Base-by-base conservation (phyloP, 2,329 filamentous ascomycete genomes). In the Diaporthe sp. region DNA sequence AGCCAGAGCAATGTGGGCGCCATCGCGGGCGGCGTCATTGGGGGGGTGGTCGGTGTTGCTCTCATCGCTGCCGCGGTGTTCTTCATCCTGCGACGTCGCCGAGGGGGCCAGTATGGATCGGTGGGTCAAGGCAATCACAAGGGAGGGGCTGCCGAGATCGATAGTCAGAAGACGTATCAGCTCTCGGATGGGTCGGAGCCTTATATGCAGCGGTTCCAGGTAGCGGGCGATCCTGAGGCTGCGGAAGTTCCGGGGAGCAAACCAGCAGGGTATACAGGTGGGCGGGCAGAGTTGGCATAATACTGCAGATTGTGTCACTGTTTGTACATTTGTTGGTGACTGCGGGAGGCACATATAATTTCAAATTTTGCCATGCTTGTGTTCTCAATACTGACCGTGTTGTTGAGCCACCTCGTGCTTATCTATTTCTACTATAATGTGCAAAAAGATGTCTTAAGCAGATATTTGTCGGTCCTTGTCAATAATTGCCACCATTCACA, bases 11-110 rank as follows among this genome's bases (percentile, higher is more conserved):
- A n/a, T 13, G 37, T 44, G 6, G 82, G 81, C 5, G 79, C 79
- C 25, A 82, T 83, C 19, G 76, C 71, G 4, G 78, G 78, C 32
- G 77, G 75, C 8, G 77, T 78, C 1, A 56, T 78, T 2, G 78
- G 77, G 6, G 76, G 77, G 7, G 55, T 77, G 3, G 76, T 63
- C 1, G 73, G 53, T 9, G 42, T 68, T 13, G 63, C 65, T 17
- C 53, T 76, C 22, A 77, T 82, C 51, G 70, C 73, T 6, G 78
- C 77, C 7, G 78, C 75, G 12, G 71, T 80, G 13, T 76, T 79
- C 2, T 79, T 81, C 56, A 73, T 78, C 27, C 25, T 81, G 10
- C 75, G 77, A 8, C 71, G 65, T 22, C 39, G 58, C 37, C 27
- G 25, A 19, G 15, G 37, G n/a, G 8, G n/a, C 35, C 35, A 27